Evolutionary conservation across 345 rosid genomes (phyloP).

Genomic region (Linum trigynum): DNA sequence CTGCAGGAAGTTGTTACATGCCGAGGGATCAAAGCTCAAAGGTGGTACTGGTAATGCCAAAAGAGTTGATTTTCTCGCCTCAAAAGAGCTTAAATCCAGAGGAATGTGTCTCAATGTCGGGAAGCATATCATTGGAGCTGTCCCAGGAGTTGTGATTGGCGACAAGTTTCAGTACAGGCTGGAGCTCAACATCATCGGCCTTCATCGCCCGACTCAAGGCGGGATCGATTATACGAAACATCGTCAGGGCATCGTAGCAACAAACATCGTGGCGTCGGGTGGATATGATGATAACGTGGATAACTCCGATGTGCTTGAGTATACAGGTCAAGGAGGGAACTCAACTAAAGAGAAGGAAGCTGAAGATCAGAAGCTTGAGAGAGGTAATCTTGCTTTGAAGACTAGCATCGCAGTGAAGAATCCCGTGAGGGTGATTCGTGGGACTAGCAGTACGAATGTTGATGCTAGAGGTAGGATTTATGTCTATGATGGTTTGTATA

Average conservation of each 20-base stretch:
- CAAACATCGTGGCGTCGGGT: constrained; percentile 18
- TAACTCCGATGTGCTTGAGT: constrained; percentile 13
- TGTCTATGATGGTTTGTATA: constrained; percentile 20
- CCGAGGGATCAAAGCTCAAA: not conserved
- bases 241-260: not conserved
- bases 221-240: constrained; percentile 14
- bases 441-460: not conserved
- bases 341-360: not conserved
- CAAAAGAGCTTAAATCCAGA: not conserved
- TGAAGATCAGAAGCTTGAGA: constrained; percentile 15
- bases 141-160: constrained; percentile 18
- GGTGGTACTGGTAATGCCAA: not conserved
- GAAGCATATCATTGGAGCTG: constrained; percentile 1
- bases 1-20: not conserved
- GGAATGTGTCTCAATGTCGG: not conserved
- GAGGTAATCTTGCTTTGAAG: constrained; percentile 20
- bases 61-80: not conserved
- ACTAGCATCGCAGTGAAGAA: constrained; percentile 9
- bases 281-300: constrained; percentile 5
- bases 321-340: constrained; percentile 19
- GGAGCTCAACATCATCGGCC: constrained; percentile 14
- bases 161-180: constrained; percentile 19
- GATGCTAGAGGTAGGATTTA: not conserved
- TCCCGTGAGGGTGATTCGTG: constrained; percentile 21
- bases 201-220: constrained; percentile 7